Conservation (phyloP, 805 yeast species). For the Ogataea paraovalis region DNA sequence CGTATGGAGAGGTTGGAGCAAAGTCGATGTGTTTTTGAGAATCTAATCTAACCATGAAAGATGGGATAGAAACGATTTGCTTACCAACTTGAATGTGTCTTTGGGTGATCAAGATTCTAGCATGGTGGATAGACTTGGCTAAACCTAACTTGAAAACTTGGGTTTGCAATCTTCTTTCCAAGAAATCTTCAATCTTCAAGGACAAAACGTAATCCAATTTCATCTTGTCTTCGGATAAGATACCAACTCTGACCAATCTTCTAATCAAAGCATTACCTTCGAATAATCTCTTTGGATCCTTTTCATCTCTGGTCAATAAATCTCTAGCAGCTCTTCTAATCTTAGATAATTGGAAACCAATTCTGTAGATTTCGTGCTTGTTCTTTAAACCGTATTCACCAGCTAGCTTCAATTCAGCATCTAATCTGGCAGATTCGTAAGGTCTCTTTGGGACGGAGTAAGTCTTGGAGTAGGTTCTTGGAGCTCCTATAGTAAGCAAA, state of each 20-base stretch:
- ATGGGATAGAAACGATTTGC: constrained; percentile 98
- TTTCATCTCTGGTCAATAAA: constrained; percentile 98
- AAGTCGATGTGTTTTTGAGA: constrained; percentile 99
- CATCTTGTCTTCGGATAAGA: constrained; percentile 98
- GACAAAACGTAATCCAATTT: constrained; percentile 99
- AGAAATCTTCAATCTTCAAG: constrained; percentile 96
- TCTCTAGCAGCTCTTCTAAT: constrained; percentile 99
- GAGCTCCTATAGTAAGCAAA: constrained; percentile 64
- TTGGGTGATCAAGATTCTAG: constrained; percentile 97
- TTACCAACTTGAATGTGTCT: constrained; percentile 99
- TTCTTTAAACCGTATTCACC: constrained; percentile 99
- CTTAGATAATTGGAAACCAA: constrained; percentile 98
- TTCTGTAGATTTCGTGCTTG: constrained; percentile 99
- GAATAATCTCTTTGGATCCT: constrained; percentile 99
- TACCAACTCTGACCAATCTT: constrained; percentile 99
- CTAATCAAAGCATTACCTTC: constrained; percentile 99
- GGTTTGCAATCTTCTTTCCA: constrained; percentile 99
- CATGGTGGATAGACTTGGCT: constrained; percentile 99
- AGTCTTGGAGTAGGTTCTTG: constrained; percentile 99
- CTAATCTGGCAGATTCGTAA: constrained; percentile 99
- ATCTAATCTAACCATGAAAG: constrained; percentile 99
- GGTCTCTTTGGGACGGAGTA: constrained; percentile 99
- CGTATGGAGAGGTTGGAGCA: constrained; percentile 98
- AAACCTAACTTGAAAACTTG: constrained; percentile 99
- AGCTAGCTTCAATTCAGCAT: constrained; percentile 97